phyloP scores from a whole-genome alignment of 23 red algal genomes.

The Chondrus crispus region DNA sequence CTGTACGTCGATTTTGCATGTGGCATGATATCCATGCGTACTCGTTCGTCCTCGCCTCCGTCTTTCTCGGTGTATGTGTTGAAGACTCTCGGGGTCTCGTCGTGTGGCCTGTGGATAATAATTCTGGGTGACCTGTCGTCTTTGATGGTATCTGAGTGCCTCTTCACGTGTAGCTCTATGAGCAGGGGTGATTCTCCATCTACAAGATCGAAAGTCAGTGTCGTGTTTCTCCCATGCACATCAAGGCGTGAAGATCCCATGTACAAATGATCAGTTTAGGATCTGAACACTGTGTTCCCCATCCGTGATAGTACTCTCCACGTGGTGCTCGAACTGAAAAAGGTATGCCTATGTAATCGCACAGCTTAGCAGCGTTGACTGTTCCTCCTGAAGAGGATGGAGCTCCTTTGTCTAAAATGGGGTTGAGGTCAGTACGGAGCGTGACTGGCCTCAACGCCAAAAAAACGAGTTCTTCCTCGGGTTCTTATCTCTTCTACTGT shows the following conservation, averaged over 20 bases:
- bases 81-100: background rate
- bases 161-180: background rate
- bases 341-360: background rate
- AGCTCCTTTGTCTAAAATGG: background rate
- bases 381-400: background rate
- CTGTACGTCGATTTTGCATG: background rate
- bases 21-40: background rate
- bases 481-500: no score
- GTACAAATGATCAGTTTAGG: background rate
- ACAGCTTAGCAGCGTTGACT: background rate
- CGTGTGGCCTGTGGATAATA: background rate
- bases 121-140: background rate
- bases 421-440: slow-evolving; percentile 35
- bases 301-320: background rate
- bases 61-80: background rate
- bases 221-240: background rate
- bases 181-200: background rate
- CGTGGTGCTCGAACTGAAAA: background rate
- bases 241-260: slow-evolving; percentile 14
- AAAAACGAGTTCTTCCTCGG: background rate
- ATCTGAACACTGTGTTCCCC: background rate
- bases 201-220: background rate
- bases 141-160: background rate
- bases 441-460: background rate
- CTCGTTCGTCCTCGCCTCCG: background rate